Evolutionary conservation across 1,139 yeast species (phyloP), one percentile per base, ranked within the genome.

Genomic region (Hemisphaericaspora xylanilytica): DNA sequence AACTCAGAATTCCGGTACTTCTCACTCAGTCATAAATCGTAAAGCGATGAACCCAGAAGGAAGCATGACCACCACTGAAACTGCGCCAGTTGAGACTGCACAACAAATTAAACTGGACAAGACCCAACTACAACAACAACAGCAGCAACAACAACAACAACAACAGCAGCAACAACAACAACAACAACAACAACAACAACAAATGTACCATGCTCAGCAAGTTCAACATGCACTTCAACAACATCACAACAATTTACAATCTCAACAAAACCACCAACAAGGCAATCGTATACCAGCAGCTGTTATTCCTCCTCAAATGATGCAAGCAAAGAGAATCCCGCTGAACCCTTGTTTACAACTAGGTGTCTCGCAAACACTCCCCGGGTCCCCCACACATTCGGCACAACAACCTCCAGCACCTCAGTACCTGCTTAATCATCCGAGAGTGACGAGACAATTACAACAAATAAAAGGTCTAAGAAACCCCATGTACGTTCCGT

Each of bases 401-500:
- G 12, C 33, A 20, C 31, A 29, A 27, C 34, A 17, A 6, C 31
- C 35, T 35, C 39, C 24, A 25, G 22, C 20, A 32, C 43, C 35
- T 6, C 45, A 42, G 30, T 32, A 27, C n/a, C 45, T 37, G 31
- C 46, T 40, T 21, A 30, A 31, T 16, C 46, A 35, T 32, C 39
- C 37, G 13, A 43, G 45, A 30, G 36, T 46, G 11, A 33, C 46
- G 3, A 38, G 62, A 44, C 63, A 63, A 38, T 50, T 71, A 28
- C 75, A 79, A 52, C 88, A 82, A 48, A 78, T 83, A 36, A 78
- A 78, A 46, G 81, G 81, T 18, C 87, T 88, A 41, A 77, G 89
- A 53, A 82, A 85, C 51, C 97, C 97, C 5, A 67, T 89, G 69
- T 89, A 88, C 56, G 73, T 85, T 0, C 97, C 97, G 0, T 96